phyloP scores from a whole-genome alignment of 208 protist genomes.

The Wallacemonas sp. region DNA sequence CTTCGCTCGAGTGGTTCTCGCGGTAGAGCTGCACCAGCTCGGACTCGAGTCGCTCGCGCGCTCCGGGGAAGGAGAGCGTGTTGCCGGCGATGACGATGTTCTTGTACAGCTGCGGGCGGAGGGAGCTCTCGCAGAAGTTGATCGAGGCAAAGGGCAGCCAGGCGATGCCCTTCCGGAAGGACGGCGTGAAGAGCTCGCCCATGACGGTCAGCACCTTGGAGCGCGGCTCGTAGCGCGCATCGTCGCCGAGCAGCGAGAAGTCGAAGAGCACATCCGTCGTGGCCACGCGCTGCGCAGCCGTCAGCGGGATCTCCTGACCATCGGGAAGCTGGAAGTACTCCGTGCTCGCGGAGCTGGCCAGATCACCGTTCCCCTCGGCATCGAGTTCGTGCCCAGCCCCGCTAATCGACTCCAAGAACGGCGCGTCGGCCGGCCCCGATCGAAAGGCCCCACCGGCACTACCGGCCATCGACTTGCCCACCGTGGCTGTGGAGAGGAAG shows the following conservation, averaged over 20 bases:
- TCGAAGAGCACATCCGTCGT: slow-evolving; percentile 89
- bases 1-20: slow-evolving; percentile 84
- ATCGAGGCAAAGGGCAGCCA: slow-evolving; percentile 92
- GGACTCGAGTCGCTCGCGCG: slow-evolving; percentile 78
- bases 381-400: neutral
- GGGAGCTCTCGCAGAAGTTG: slow-evolving; percentile 88
- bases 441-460: neutral
- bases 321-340: slow-evolving; percentile 85
- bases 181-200: slow-evolving; percentile 80
- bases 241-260: slow-evolving; percentile 68
- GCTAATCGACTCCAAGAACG: neutral
- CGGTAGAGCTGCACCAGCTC: slow-evolving; percentile 90
- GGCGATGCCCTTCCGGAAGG: slow-evolving; percentile 88
- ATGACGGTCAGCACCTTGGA: slow-evolving; percentile 84
- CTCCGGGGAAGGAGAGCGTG: slow-evolving; percentile 84
- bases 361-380: neutral
- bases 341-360: slow-evolving; percentile 2
- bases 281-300: slow-evolving; percentile 51
- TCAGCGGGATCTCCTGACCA: slow-evolving; percentile 80
- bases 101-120: slow-evolving; percentile 88
- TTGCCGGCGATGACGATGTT: slow-evolving; percentile 95
- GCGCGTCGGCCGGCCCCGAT: neutral
- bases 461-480: neutral
- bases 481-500: slow-evolving; percentile 1
- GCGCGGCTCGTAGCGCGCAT: slow-evolving; percentile 53